These are phyloP conservation scores for Xerocomellus intermedius DNA, from an alignment of 768 basidiomycete genomes.

Conservation along the genomic window DNA sequence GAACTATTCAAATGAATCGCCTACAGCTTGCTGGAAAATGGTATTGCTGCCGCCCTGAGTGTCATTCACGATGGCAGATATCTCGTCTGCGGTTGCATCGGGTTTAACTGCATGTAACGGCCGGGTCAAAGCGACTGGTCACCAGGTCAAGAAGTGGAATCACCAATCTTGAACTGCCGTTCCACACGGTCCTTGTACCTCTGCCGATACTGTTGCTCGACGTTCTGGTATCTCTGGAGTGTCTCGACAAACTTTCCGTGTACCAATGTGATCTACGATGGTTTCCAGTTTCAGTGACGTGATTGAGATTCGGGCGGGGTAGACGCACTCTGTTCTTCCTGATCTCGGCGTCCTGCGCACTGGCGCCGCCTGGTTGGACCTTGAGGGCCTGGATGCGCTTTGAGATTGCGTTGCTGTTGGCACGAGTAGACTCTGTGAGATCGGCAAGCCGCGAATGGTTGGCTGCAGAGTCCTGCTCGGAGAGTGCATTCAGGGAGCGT, in stretches of 20 bases:
- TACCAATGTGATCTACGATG: constrained; percentile 51
- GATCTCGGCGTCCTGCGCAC: constrained; percentile 45
- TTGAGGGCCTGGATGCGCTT: constrained; percentile 58
- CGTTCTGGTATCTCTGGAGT: constrained; percentile 73
- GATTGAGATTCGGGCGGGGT: background rate
- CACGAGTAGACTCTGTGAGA: constrained; percentile 57
- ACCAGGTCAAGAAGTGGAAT: constrained; percentile 3
- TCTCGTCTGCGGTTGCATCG: constrained; percentile 78
- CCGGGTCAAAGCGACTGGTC: background rate
- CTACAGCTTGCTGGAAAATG: constrained; percentile 76
- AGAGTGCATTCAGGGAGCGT: constrained; percentile 48
- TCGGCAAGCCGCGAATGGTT: constrained; percentile 51
- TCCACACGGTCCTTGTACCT: constrained; percentile 67
- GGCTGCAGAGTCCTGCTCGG: constrained; percentile 43
- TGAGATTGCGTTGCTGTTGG: constrained; percentile 56
- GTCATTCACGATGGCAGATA: constrained; percentile 65
- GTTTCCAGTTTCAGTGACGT: background rate
- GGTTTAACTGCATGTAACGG: constrained; percentile 62
- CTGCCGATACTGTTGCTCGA: constrained; percentile 68
- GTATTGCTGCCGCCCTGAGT: constrained; percentile 56
- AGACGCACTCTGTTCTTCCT: constrained; percentile 36
- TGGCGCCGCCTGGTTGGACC: constrained; percentile 32
- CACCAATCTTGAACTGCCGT: constrained; percentile 77
- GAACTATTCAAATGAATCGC: background rate
- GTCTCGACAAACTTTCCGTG: constrained; percentile 73